A percentile compares a stretch with the other conserved stretches of the same genome.
Conservation (phyloP, 805 yeast species). For the Candida succiphila region DNA sequence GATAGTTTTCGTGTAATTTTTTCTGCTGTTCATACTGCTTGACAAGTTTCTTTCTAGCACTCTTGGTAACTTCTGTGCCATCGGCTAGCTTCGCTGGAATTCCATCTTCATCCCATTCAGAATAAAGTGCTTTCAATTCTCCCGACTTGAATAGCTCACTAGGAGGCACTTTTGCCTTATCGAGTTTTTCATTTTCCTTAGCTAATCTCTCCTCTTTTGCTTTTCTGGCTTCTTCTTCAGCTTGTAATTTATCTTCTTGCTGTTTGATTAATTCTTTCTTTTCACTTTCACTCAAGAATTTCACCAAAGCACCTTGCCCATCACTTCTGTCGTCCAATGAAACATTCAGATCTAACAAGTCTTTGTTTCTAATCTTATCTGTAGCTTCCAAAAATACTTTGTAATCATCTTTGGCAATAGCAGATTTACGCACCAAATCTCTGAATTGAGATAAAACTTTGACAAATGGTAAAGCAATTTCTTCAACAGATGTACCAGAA, state of each 20-base stretch:
- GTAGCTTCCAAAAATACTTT: conserved; percentile 53
- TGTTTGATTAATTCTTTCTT: conserved; percentile 50
- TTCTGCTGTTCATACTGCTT: conserved; percentile 76
- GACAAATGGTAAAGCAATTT: conserved; percentile 68
- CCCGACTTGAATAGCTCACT: conserved; percentile 58
- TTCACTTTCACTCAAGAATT: conserved; percentile 66
- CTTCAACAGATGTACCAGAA: conserved; percentile 37
- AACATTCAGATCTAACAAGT: conserved; percentile 65
- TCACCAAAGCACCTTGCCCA: conserved; percentile 72
- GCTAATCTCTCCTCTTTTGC: conserved; percentile 42
- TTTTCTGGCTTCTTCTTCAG: conserved; percentile 49
- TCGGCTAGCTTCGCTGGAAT: conserved; percentile 65
- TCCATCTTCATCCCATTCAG: conserved; percentile 81
- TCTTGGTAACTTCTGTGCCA: conserved; percentile 81
- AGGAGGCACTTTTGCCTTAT: conserved; percentile 64
- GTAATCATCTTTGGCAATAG: conserved; percentile 50
- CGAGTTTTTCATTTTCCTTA: conserved; percentile 58
- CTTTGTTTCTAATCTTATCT: conserved; percentile 65
- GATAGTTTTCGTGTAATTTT: conserved; percentile 67
- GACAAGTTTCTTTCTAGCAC: conserved; percentile 70
- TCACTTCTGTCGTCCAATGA: conserved; percentile 81
- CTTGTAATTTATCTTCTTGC: conserved; percentile 48
- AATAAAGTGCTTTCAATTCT: conserved; percentile 30
- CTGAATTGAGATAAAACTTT: conserved; percentile 72
- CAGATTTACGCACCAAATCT: conserved; percentile 67